Percentiles rank a stretch among this genome's conserved stretches.
Conservation (phyloP, 805 yeast species). For the Danielia oregonensis region DNA sequence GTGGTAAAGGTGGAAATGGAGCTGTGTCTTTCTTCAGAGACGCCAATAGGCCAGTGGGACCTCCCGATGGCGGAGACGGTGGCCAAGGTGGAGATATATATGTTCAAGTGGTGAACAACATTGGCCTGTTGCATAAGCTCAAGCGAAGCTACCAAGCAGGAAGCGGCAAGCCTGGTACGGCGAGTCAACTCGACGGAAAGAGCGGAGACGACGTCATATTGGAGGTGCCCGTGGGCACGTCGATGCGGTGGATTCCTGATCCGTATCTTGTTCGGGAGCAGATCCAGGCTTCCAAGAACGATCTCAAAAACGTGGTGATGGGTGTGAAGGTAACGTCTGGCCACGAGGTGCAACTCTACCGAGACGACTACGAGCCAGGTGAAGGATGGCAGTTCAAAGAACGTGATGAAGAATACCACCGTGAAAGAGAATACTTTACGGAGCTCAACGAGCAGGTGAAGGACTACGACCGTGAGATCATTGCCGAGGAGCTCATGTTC, state of each 20-base stretch:
- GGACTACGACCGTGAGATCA: constrained; percentile 57
- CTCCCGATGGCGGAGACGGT: constrained; percentile 99
- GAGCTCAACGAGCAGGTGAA: constrained; percentile 61
- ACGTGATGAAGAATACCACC: constrained; percentile 66
- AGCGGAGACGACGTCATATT: constrained; percentile 75
- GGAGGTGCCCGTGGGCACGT: constrained; percentile 90
- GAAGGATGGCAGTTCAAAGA: constrained; percentile 90
- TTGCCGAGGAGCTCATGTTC: constrained; percentile 51
- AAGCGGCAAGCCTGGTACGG: constrained; percentile 67
- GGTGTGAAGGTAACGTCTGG: constrained; percentile 21
- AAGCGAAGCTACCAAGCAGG: constrained; percentile 66
- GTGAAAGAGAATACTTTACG: constrained; percentile 60
- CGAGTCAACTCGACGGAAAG: constrained; percentile 81
- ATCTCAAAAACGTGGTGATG: constrained; percentile 11
- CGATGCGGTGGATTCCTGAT: constrained; percentile 79
- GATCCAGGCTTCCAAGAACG: constrained; percentile 18
- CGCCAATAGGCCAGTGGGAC: constrained; percentile 80
- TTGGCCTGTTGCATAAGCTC: constrained; percentile 68
- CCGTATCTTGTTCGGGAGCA: constrained; percentile 46
- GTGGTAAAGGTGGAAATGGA: constrained; percentile 92
- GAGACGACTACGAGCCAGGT: constrained; percentile 64
- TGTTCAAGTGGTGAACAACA: constrained; percentile 71
- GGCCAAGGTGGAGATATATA: constrained; percentile 89
- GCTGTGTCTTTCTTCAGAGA: constrained; percentile 82
- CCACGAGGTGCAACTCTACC: constrained; percentile 50